A percentile compares a stretch with the other conserved stretches of the same genome.
Evolutionary conservation across 2,329 filamentous ascomycete genomes (phyloP).

Genomic region (Penicillium psychrosexuale): DNA sequence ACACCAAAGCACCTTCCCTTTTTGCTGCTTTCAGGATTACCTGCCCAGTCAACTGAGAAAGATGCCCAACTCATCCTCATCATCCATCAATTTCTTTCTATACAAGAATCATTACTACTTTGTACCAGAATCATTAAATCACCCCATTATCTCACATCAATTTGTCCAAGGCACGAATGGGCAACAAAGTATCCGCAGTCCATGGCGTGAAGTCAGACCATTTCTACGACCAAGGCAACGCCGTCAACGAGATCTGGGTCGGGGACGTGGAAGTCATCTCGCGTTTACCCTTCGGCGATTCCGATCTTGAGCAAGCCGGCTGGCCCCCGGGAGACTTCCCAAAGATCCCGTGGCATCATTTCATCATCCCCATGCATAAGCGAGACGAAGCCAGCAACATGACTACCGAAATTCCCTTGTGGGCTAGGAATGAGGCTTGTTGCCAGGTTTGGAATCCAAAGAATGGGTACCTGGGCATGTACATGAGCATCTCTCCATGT

Average conservation of each 20-base stretch:
- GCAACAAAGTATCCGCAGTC: slow-evolving; percentile 35
- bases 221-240: slow-evolving; percentile 37
- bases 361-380: slow-evolving; percentile 35
- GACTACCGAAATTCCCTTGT: background rate
- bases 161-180: slow-evolving; percentile 22
- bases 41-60: background rate
- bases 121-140: background rate
- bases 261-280: slow-evolving; percentile 39
- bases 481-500: background rate
- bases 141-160: background rate
- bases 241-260: slow-evolving; percentile 40
- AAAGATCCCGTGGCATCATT: slow-evolving; percentile 42
- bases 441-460: background rate
- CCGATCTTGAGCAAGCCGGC: slow-evolving; percentile 37
- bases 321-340: slow-evolving; percentile 34
- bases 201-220: slow-evolving; percentile 35
- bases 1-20: background rate
- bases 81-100: background rate
- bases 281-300: slow-evolving; percentile 39
- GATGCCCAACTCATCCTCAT: background rate
- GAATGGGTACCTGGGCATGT: background rate
- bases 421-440: too few species aligned
- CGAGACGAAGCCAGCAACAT: background rate
- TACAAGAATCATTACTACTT: background rate
- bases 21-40: background rate